Evolutionary conservation across 306 rosid genomes (phyloP), one percentile per base, ranked within the genome.

Genomic region (Calophaca sinica): DNA sequence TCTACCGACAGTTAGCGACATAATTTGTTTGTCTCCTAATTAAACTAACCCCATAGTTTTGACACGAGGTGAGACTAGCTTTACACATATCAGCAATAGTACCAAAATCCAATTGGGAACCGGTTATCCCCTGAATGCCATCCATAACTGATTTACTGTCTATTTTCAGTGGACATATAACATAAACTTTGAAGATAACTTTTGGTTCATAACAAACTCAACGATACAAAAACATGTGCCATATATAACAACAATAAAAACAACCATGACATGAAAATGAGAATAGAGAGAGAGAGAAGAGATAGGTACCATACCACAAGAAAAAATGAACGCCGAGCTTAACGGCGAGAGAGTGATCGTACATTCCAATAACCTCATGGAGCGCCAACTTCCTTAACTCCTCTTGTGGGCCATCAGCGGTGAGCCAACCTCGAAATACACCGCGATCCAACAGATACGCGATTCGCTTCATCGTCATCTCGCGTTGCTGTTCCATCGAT

Each of bases 281-380:
- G 36, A 7, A 9, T n/a, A n/a, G n/a, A n/a, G n/a, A n/a, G n/a
- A n/a, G n/a, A n/a, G n/a, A n/a, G n/a, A n/a, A 70, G 11, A 2
- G 20, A 70, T 3, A 13, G 55, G 29, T 2, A 4, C 36, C 72
- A 2, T 79, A 91, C 98, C 97, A 94, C 59, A 94, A 67, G 81
- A 84, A 90, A 79, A 82, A 68, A 73, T 91, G 96, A 54, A 86
- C 96, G 7, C 97, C 98, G 13, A 94, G 82, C 93, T 94, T 94
- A 62, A 94, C 71, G 3, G 87, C 80, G 4, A 94, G 82, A 5
- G 98, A 91, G 41, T 94, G 98, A 82, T 91, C 98, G 55, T 72
- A 91, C 73, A 89, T 85, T 55, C 84, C 90, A 59, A 88, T 9
- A 15, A 83, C 87, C 76, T 91, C 98, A 7, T 73, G 29, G 0